Evolutionary conservation across 2,329 filamentous ascomycete species (phyloP).

Genomic region (Epichloe bromicola): DNA sequence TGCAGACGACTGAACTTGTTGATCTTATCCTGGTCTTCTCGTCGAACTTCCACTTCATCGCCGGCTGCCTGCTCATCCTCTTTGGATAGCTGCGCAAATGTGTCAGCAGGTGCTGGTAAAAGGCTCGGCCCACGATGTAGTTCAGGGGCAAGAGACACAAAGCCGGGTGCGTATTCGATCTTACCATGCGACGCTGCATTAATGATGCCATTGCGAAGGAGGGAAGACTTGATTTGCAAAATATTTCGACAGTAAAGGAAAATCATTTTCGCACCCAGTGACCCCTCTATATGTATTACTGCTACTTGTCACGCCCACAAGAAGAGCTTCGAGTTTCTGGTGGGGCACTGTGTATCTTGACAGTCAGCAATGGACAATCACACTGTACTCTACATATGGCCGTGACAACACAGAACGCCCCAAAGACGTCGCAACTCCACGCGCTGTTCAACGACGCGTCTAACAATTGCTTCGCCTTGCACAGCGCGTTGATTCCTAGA

Average conservation of each 20-base stretch:
- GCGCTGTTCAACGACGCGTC: not conserved
- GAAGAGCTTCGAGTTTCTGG: not conserved
- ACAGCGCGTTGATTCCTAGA: not conserved
- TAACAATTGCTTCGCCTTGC: no score
- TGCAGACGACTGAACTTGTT: constrained; percentile 94
- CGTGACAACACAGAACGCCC: not conserved
- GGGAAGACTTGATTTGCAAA: not conserved
- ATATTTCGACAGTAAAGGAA: not conserved
- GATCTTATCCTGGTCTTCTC: constrained; percentile 98
- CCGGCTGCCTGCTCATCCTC: constrained; percentile 69
- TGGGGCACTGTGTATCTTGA: not conserved
- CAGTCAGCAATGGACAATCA: not conserved
- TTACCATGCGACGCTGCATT: constrained; percentile 49
- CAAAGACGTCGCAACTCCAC: no score
- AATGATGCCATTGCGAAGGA: constrained; percentile 26
- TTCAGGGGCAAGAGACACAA: not conserved
- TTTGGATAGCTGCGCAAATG: constrained; percentile 59
- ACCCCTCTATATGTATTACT: not conserved
- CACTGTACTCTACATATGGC: not conserved
- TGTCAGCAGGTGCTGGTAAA: constrained; percentile 7
- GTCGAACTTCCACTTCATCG: constrained; percentile 84
- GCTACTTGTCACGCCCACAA: not conserved
- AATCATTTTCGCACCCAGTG: not conserved
- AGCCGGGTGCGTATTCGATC: constrained; percentile 1
- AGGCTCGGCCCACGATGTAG: no score